Base-by-base conservation (phyloP, 768 basidiomycete species). In the Tulasnella sp. region DNA sequence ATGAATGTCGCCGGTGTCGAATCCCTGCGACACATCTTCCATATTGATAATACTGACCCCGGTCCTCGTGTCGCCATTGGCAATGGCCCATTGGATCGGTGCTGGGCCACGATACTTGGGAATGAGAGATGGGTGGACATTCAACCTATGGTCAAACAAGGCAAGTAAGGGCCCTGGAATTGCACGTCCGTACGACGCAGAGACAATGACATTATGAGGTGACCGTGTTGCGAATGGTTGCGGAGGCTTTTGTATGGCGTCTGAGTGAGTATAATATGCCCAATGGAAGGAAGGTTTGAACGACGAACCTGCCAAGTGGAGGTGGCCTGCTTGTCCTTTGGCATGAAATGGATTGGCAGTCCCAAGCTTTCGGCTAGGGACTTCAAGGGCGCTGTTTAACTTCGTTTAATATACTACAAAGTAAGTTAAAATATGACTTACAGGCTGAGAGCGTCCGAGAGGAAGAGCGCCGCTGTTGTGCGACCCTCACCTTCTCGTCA, bases 101-200 rank as follows among this genome's bases (percentile, higher is more conserved):
- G 90, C 87, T 7, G 92, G 81, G 0, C 92, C 92, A n/a, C 92
- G 81, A 67, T 87, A 92, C 25, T 75, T 72, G 0, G 92, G 92
- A 32, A 97, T 75, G 0, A 90, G 71, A 34, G 91, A 93, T 0
- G 91, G 90, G 64, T 97, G 92, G 5, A 97, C 80, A 64, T 97
- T 96, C 35, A 97, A 72, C 21, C 84, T 72, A 43, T 79, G 77
- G 0, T 70, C 74, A 64, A 94, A 94, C 37, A 75, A 71, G 12
- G 72, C 65, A 14, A 96, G 77, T 51, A 86, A 71, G 2, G 72
- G 64, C 4, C 72, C 66, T 0, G 87, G 77, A 11, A 97, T 75
- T 62, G 93, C 90, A 43, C 85, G 83, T 0, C 92, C 92, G 61
- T 94, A 94, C 0, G 92, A 94, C 5, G 92, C 88, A 0, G 91